Base-by-base conservation (phyloP, 768 basidiomycete genomes). In the Brasilioporus rufonigricans region DNA sequence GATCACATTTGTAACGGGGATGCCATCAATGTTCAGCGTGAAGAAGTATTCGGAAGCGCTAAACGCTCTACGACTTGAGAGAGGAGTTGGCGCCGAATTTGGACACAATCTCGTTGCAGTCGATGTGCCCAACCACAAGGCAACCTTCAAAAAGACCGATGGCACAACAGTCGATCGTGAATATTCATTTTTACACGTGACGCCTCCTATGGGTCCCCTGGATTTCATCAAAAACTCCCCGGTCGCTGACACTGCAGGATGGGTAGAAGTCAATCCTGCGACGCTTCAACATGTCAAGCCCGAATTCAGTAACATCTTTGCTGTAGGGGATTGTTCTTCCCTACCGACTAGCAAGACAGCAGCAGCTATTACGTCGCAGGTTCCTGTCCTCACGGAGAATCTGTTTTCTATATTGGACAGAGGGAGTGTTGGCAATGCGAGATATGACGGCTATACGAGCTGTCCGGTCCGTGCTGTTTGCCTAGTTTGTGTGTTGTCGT, bases 281-380 rank as follows among this genome's bases (percentile, higher is more conserved):
- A 96, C 91, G 1, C 80, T 95, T 31, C 87, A 88, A 62, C 93
- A 95, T 65, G 82, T 78, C 52, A 95, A 95, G 56, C 89, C 85
- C 21, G 80, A 84, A 63, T 89, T 77, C 65, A 73, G 76, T 38
- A 98, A 97, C 69, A 81, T 98, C 29, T 98, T 94, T 71, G 80
- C 91, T 9, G 66, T 98, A 12, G 96, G 96, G n/a, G 96, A 99
- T 67, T 90, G 89, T 64, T 89, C 91, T 23, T 90, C 86, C 33
- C 73, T 97, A 27, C 96, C 96, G 9, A 98, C 93, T 26, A 93
- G 91, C 71, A 99, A 96, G 79, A 99, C 96, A 1, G 92, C 90
- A 0, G 95, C 96, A 14, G 96, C 95, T 6, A 89, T 98, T 64
- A 93, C 91, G 3, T 84, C 84, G 0, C 93, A 99, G 71, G 86